A percentile compares a stretch with the other conserved stretches of the same genome.
These are phyloP conservation scores for Kentomonas sorsogonicus DNA, from an alignment of 208 protist species.

Conservation along the genomic window DNA sequence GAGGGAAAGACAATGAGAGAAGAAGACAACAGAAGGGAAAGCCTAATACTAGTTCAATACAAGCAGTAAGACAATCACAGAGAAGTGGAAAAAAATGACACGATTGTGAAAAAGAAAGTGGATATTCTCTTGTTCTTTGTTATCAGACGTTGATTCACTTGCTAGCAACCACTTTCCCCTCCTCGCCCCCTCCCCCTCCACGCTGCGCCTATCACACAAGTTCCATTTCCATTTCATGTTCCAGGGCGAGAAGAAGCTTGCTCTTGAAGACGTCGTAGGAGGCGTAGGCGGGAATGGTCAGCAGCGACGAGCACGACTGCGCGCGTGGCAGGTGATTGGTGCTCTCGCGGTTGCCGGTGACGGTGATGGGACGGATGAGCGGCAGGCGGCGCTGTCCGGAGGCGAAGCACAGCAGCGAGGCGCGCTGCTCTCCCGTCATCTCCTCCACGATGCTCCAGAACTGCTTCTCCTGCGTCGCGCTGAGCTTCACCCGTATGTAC, in stretches of 20 bases:
- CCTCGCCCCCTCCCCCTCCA: background rate
- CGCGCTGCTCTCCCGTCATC: slow-evolving; percentile 70
- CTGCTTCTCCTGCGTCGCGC: slow-evolving; percentile 35
- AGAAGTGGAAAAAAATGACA: background rate
- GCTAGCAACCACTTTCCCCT: background rate
- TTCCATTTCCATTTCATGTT: slow-evolving; percentile 89
- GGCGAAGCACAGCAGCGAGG: slow-evolving; percentile 83
- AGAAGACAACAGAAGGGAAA: background rate
- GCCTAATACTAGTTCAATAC: background rate
- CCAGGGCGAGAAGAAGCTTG: slow-evolving; percentile 70
- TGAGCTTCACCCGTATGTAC: slow-evolving; percentile 60
- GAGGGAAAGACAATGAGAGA: background rate
- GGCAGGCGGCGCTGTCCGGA: slow-evolving; percentile 81
- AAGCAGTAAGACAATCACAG: background rate
- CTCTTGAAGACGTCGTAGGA: slow-evolving; percentile 69
- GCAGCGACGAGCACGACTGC: slow-evolving; percentile 85
- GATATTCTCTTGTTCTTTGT: background rate
- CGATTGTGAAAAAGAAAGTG: background rate
- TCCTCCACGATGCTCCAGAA: slow-evolving; percentile 87
- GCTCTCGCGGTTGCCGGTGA: slow-evolving; percentile 75
- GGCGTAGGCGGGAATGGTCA: slow-evolving; percentile 78
- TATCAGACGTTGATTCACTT: slow-evolving; percentile 1
- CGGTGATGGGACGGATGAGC: slow-evolving; percentile 62
- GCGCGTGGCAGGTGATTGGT: slow-evolving; percentile 78
- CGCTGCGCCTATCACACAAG: slow-evolving; percentile 33